phyloP scores from a whole-genome alignment of 345 rosid species.

The Eucalyptus viminalis region DNA sequence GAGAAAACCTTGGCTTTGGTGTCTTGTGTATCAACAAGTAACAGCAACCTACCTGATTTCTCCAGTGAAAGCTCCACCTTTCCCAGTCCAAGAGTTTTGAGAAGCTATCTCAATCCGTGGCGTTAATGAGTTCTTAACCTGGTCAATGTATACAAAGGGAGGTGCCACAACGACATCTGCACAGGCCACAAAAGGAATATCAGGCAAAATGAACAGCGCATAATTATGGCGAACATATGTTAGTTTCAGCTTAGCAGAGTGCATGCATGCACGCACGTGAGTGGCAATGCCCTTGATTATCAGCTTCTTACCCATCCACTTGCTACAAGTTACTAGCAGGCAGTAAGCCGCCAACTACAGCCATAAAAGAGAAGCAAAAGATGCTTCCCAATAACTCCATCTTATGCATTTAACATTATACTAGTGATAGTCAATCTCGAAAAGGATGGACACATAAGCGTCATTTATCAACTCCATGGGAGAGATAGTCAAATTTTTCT shows the following conservation, averaged over 20 bases:
- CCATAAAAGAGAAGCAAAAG: background rate
- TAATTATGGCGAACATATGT: background rate
- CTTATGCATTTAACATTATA: background rate
- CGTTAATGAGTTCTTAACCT: conserved; percentile 53
- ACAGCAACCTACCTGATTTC: conserved; percentile 72
- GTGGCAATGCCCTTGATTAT: background rate
- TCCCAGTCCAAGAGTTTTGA: conserved; percentile 94
- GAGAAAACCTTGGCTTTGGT: background rate
- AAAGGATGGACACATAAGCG: background rate
- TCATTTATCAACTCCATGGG: background rate
- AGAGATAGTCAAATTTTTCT: background rate
- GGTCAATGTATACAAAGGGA: conserved; percentile 85
- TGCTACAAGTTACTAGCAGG: background rate
- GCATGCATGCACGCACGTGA: rapidly evolving
- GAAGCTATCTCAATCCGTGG: conserved; percentile 75
- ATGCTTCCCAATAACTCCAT: background rate
- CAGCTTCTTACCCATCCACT: background rate
- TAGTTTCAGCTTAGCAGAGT: background rate
- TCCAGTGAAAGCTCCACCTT: conserved; percentile 99
- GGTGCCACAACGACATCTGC: conserved; percentile 98
- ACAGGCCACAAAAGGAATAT: background rate
- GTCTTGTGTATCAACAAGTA: background rate
- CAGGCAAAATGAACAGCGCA: background rate
- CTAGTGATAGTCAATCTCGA: background rate
- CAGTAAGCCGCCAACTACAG: background rate